These are phyloP conservation scores for Sphaceloma murrayae DNA, from an alignment of 2,329 filamentous ascomycete species.

Conservation along the genomic window DNA sequence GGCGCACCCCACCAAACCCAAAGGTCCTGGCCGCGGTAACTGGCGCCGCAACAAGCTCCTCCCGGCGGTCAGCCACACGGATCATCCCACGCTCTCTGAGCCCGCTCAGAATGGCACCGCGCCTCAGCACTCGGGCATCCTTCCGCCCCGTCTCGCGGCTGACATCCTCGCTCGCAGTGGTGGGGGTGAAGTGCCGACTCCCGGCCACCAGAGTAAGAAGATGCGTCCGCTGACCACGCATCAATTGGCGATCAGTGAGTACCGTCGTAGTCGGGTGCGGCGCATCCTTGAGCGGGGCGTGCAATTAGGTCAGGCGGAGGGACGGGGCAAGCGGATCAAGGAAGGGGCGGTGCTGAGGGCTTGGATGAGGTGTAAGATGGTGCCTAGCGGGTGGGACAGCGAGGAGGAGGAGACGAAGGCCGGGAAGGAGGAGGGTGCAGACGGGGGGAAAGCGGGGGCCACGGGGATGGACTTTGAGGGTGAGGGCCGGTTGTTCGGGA, in stretches of 20 bases:
- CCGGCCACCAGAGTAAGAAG: constrained; percentile 38
- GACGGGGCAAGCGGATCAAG: constrained; percentile 51
- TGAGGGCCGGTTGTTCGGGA: constrained; percentile 2
- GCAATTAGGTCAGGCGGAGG: constrained; percentile 54
- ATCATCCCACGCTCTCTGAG: constrained; percentile 21
- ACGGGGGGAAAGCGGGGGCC: constrained; percentile 23
- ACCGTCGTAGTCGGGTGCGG: constrained; percentile 69
- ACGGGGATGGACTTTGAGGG: constrained; percentile 8
- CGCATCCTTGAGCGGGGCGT: constrained; percentile 70
- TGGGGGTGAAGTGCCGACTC: constrained; percentile 27
- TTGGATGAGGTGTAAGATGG: constrained; percentile 50
- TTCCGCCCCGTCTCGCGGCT: constrained; percentile 19
- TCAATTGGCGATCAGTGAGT: constrained; percentile 70
- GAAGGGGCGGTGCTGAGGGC: constrained; percentile 60
- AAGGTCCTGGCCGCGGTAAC: constrained; percentile 42
- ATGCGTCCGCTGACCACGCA: constrained; percentile 70
- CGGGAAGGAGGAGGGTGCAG: constrained; percentile 27
- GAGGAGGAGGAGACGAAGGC: constrained; percentile 32
- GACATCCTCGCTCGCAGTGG: constrained; percentile 11
- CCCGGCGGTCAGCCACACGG: constrained; percentile 23
- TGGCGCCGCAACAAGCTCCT: constrained; percentile 35
- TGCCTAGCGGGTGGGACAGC: constrained; percentile 39
- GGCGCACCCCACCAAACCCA: constrained; percentile 20
- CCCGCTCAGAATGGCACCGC: too few relatives aligned
- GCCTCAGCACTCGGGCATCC: constrained; percentile 9